These are phyloP conservation scores for Leccinum variicolor DNA, from an alignment of 768 basidiomycete genomes.

Conservation along the genomic window DNA sequence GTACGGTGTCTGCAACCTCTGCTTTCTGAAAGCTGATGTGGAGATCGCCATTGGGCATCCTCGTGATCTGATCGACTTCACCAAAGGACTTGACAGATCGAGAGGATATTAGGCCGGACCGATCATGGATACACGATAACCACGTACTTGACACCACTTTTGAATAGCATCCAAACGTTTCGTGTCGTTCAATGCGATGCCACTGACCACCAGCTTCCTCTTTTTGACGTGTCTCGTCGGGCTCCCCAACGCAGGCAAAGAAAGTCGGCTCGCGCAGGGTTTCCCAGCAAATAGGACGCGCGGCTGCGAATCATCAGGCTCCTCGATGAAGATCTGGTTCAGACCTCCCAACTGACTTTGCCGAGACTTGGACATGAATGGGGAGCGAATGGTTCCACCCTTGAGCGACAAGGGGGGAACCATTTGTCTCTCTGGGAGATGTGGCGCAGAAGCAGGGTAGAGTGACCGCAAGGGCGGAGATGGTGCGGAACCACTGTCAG, in stretches of 20 bases:
- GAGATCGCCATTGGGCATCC: constrained; percentile 77
- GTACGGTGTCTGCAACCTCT: constrained; percentile 78
- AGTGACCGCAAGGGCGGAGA: constrained; percentile 37
- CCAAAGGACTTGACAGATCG: constrained; percentile 59
- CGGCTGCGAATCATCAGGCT: constrained; percentile 25
- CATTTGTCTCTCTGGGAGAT: constrained; percentile 37
- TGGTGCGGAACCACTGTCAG: constrained; percentile 20
- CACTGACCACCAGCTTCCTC: constrained; percentile 67
- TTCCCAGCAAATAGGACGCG: constrained; percentile 29
- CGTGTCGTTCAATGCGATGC: constrained; percentile 57
- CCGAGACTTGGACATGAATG: constrained; percentile 26
- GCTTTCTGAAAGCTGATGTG: constrained; percentile 70
- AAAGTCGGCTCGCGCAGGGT: constrained; percentile 23
- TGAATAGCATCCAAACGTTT: constrained; percentile 65
- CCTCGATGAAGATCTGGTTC: constrained; percentile 26
- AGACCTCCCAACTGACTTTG: constrained; percentile 9
- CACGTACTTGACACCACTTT: constrained; percentile 71
- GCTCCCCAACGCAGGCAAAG: constrained; percentile 33
- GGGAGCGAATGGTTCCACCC: constrained; percentile 30
- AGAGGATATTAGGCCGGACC: constrained; percentile 4
- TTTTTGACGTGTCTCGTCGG: constrained; percentile 46
- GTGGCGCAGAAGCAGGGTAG: constrained; percentile 37
- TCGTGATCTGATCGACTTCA: constrained; percentile 66
- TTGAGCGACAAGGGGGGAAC: constrained; percentile 29
- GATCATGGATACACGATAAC: neutral